Evolutionary conservation across 2,329 filamentous ascomycete genomes (phyloP).

Genomic region (Botrytis deweyae): DNA sequence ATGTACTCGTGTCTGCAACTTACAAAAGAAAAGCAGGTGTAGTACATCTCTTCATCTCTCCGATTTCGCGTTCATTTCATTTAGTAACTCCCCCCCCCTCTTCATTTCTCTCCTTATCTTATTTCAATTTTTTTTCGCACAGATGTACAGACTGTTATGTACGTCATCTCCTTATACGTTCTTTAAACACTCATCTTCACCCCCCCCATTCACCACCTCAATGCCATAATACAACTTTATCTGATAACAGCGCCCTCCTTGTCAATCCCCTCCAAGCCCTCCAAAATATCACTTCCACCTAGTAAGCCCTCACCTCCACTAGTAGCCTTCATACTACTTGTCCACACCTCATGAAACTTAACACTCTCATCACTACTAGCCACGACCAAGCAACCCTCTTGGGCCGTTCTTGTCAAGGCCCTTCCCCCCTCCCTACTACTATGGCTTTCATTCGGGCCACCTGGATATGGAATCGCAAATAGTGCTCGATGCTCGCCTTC

Average conservation of each 20-base stretch:
- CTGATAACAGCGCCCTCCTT: conserved; percentile 71
- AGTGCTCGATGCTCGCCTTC: conserved; percentile 75
- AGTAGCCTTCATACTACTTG: conserved; percentile 56
- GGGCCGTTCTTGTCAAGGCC: conserved; percentile 55
- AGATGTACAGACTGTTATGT: neutral
- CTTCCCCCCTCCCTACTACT: conserved; percentile 49
- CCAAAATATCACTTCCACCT: conserved; percentile 81
- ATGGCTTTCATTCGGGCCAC: conserved; percentile 48
- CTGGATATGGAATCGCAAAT: conserved; percentile 84
- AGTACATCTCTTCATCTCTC: neutral
- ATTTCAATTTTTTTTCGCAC: neutral
- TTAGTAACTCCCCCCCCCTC: neutral
- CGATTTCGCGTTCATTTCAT: neutral
- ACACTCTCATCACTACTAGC: conserved; percentile 89
- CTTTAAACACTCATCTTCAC: neutral
- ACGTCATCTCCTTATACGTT: neutral
- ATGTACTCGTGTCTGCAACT: neutral
- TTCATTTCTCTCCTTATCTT: neutral
- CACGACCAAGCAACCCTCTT: conserved; percentile 84
- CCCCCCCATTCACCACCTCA: neutral
- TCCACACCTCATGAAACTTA: conserved; percentile 95
- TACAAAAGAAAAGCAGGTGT: too few species aligned
- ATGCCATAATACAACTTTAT: conserved; percentile 37
- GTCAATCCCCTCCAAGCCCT: conserved; percentile 77
- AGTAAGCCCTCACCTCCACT: conserved; percentile 59